These are phyloP conservation scores for Litsea cubeba DNA, from an alignment of 164 flowering plant genomes.

Conservation along the genomic window DNA sequence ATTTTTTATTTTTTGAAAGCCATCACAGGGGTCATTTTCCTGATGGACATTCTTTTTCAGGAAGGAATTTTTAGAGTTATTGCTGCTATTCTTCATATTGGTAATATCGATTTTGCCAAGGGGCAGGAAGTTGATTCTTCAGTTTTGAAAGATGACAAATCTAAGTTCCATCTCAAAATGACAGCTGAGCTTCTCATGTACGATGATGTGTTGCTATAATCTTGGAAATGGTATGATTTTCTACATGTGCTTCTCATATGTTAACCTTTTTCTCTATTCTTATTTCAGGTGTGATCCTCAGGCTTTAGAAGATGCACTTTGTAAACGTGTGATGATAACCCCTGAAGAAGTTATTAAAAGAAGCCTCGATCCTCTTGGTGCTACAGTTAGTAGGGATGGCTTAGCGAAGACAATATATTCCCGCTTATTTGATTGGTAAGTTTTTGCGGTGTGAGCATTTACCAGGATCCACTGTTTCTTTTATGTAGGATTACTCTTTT, in stretches of 20 bases:
- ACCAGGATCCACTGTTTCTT: no score
- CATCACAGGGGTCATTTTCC: background rate
- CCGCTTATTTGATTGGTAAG: slow-evolving; percentile 82
- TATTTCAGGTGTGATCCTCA: slow-evolving; percentile 66
- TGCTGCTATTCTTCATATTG: slow-evolving; percentile 85
- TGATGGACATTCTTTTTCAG: slow-evolving; percentile 26
- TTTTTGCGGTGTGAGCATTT: slow-evolving; percentile 1
- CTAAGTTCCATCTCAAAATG: slow-evolving; percentile 68
- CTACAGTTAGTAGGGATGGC: slow-evolving; percentile 82
- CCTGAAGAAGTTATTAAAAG: slow-evolving; percentile 90
- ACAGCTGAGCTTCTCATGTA: slow-evolving; percentile 80
- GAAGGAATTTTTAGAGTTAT: slow-evolving; percentile 76
- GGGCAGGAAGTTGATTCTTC: slow-evolving; percentile 72
- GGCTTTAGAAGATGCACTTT: slow-evolving; percentile 71
- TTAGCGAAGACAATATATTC: slow-evolving; percentile 90
- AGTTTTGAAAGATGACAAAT: slow-evolving; percentile 52
- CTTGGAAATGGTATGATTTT: background rate
- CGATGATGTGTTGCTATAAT: slow-evolving; percentile 9
- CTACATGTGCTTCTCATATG: background rate
- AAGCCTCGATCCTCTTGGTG: slow-evolving; percentile 78
- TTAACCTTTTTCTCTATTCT: background rate
- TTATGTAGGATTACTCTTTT: no score
- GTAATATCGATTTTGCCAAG: slow-evolving; percentile 58
- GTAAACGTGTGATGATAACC: slow-evolving; percentile 79
- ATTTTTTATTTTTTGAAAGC: background rate